These are phyloP conservation scores for Pueraria montana DNA, from an alignment of 306 rosid species.

Conservation along the genomic window DNA sequence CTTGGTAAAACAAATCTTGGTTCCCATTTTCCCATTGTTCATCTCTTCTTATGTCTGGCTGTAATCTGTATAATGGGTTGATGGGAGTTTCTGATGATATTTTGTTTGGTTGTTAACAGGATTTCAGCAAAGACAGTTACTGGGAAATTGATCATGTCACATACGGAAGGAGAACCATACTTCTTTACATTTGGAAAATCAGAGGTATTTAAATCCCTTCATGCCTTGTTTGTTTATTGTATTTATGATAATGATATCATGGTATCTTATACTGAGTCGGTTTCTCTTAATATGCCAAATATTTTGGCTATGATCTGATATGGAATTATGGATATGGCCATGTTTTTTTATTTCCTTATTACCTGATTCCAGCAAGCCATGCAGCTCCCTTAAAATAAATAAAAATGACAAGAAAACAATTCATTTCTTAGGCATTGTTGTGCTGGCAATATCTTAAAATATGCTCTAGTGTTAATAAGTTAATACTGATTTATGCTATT, in stretches of 20 bases:
- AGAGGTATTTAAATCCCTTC: constrained; percentile 65
- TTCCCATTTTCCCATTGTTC: constrained; percentile 12
- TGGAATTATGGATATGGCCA: constrained; percentile 9
- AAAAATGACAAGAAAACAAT: constrained; percentile 5
- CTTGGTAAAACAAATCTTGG: constrained; percentile 68
- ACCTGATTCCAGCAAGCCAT: neutral
- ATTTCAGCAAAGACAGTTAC: constrained; percentile 78
- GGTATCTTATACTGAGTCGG: constrained; percentile 38
- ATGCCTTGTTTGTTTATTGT: constrained; percentile 15
- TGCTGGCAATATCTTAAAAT: constrained; percentile 25
- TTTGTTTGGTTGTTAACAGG: constrained; percentile 64
- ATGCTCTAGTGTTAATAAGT: neutral
- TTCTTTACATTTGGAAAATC: constrained; percentile 94
- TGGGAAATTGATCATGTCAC: constrained; percentile 78
- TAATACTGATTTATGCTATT: constrained; percentile 1
- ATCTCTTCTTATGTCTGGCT: constrained; percentile 35
- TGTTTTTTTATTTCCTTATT: constrained; percentile 30
- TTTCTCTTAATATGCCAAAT: constrained; percentile 7
- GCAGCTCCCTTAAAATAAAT: constrained; percentile 25
- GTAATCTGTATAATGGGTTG: constrained; percentile 6
- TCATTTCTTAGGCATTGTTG: constrained; percentile 35
- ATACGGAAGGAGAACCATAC: constrained; percentile 77
- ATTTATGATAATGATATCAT: neutral
- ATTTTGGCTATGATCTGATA: constrained; percentile 34
- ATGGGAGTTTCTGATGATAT: constrained; percentile 44